Conservation (phyloP, 2,329 filamentous ascomycete genomes). For the Aphanocladium album region DNA sequence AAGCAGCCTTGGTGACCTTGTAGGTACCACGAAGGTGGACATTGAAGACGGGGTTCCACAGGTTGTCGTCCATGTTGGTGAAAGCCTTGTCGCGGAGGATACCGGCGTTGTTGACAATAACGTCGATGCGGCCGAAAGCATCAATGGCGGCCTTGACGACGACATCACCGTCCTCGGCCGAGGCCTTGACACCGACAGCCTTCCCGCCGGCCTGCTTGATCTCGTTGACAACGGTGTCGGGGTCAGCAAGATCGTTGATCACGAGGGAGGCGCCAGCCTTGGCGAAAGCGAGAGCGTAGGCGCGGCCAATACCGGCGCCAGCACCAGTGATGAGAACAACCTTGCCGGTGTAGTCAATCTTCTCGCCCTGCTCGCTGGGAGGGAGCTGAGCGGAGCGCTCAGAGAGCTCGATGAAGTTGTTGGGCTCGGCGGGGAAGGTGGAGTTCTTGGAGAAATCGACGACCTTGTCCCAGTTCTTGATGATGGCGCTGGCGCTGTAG, state of each 20-base stretch:
- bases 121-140: conserved; percentile 86
- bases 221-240: conserved; percentile 84
- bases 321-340: conserved; percentile 85
- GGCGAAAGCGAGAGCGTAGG: conserved; percentile 83
- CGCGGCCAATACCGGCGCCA: conserved; percentile 84
- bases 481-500: conserved; percentile 81
- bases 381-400: conserved; percentile 77
- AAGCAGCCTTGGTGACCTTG: conserved; percentile 94
- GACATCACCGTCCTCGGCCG: conserved; percentile 83
- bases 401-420: conserved; percentile 81
- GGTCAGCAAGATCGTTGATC: conserved; percentile 93
- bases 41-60: conserved; percentile 88
- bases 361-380: conserved; percentile 65
- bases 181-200: conserved; percentile 88
- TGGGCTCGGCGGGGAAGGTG: conserved; percentile 76
- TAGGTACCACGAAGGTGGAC: conserved; percentile 94
- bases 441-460: conserved; percentile 74
- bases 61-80: conserved; percentile 89
- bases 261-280: conserved; percentile 81
- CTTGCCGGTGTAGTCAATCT: conserved; percentile 75
- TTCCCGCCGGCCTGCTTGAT: conserved; percentile 86
- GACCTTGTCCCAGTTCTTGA: conserved; percentile 85
- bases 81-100: conserved; percentile 98
- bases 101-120: conserved; percentile 95
- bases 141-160: conserved; percentile 94